A percentile compares a stretch with the other conserved stretches of the same genome.
phyloP scores from a whole-genome alignment of 2,329 filamentous ascomycete species.

The Scedosporium dehoogii region DNA sequence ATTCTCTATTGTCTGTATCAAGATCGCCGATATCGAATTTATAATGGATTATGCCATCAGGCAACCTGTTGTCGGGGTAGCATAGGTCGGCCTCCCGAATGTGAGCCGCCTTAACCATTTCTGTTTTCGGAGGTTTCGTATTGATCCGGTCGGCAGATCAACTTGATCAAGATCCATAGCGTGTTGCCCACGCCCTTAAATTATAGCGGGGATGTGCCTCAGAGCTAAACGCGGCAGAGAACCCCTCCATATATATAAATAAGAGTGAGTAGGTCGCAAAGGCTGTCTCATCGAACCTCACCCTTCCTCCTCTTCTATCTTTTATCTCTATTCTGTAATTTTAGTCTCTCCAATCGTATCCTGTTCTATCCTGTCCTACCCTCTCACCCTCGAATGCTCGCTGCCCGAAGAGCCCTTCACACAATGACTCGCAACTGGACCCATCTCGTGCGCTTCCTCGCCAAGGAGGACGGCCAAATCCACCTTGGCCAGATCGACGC shows the following conservation, averaged over 20 bases:
- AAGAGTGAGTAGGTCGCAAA: too few species aligned
- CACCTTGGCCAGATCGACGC: slow-evolving; percentile 28
- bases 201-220: too few species aligned
- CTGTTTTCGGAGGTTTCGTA: too few species aligned
- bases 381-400: neutral
- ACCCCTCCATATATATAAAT: too few species aligned
- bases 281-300: too few species aligned
- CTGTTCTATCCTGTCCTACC: neutral
- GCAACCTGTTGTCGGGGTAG: too few species aligned
- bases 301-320: neutral
- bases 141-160: too few species aligned
- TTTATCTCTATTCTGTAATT: neutral
- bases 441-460: slow-evolving; percentile 30
- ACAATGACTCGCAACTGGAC: slow-evolving; percentile 22
- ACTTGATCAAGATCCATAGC: too few species aligned
- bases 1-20: too few species aligned
- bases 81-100: neutral
- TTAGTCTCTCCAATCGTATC: neutral
- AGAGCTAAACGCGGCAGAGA: too few species aligned
- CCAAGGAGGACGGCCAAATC: slow-evolving; percentile 27
- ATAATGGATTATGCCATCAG: neutral
- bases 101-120: neutral
- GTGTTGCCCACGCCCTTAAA: too few species aligned
- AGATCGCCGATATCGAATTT: too few species aligned
- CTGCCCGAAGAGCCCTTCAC: neutral